Evolutionary conservation across 1,139 yeast genomes (phyloP).

Genomic region (Candida smagusa): DNA sequence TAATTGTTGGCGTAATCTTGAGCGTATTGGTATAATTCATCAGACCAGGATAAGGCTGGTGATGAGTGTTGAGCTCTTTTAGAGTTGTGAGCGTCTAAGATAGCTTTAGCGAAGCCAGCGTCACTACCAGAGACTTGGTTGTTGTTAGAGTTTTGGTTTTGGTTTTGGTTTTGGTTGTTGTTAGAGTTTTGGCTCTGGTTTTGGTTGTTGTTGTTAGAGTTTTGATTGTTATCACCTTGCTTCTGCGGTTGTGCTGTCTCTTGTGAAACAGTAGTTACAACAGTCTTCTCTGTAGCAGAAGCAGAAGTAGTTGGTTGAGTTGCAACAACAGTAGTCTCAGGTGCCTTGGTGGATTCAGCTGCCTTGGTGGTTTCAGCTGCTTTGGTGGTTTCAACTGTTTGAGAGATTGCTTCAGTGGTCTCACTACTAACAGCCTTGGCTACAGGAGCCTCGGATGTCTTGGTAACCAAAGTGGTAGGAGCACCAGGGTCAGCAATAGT

Average conservation of each 20-base stretch:
- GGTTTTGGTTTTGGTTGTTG: background rate
- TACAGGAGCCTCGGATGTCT: slow-evolving; percentile 1
- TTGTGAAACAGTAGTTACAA: too few relatives aligned
- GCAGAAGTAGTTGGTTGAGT: slow-evolving; percentile 9
- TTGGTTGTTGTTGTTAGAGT: background rate
- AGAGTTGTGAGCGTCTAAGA: slow-evolving; percentile 61
- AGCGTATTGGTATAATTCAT: slow-evolving; percentile 61
- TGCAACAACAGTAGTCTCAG: slow-evolving; percentile 5
- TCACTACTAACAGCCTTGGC: background rate
- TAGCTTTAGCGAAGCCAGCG: slow-evolving; percentile 32
- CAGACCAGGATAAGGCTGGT: slow-evolving; percentile 59
- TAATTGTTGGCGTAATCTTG: slow-evolving; percentile 65
- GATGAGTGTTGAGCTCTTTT: slow-evolving; percentile 70
- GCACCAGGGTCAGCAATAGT: background rate
- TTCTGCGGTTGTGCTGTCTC: background rate
- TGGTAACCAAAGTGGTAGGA: slow-evolving; percentile 10
- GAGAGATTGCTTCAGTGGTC: background rate
- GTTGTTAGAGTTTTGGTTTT: background rate
- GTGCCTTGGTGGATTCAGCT: slow-evolving; percentile 1
- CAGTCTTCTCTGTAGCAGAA: slow-evolving; percentile 1
- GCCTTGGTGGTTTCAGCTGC: slow-evolving; percentile 1
- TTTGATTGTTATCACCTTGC: too few relatives aligned
- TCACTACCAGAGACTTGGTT: slow-evolving; percentile 18
- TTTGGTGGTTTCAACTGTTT: background rate
- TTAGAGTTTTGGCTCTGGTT: background rate